Base-by-base conservation (phyloP, 306 rosid species). In the Begonia loranthoides region DNA sequence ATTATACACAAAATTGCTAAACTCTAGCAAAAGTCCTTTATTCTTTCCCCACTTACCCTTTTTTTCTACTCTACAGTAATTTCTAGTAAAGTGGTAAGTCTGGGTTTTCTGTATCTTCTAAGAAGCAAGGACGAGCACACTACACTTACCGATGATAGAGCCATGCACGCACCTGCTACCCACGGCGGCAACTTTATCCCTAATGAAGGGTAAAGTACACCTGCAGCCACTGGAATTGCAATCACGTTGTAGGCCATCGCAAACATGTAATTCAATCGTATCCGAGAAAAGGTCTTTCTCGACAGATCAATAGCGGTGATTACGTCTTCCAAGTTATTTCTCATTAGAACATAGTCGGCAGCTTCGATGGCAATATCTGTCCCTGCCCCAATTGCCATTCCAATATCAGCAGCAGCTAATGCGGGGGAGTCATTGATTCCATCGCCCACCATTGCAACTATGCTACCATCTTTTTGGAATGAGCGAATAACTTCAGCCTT, bases 151-250 rank as follows among this genome's bases (percentile, higher is more conserved):
- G 99, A 90, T 49, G 99, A 90, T 50, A 86, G 65, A 65, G 99
- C 99, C 99, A 90, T 86, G 80, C 95, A 85, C 6, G 99, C 95
- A 56, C 99, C 99, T 9, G 95, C 93, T 16, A 84, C 92, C 99
- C 99, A 90, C 15, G 99, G 99, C 11, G 95, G 95, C 52, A 90
- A 66, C 68, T 72, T 64, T 71, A 90, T 67, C 34, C 95, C 81
- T 28, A 80, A 45, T 12, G 82, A 80, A 41, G 99, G 99, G 52
- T 59, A 90, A 12, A 82, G 56, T 22, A 59, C 80, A 21, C 99
- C 99, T 3, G 95, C 99, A 6, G 99, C 99, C 49, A 82, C 66
- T 9, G 95, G 99, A 61, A 90, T 86, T 10, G 95, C 85, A 50
- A 86, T 60, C 48, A 82, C 73, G 66, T 90, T 90, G 78, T 90